Evolutionary conservation across 2,329 filamentous ascomycete species (phyloP).

Genomic region (Bipolaris victoriae): DNA sequence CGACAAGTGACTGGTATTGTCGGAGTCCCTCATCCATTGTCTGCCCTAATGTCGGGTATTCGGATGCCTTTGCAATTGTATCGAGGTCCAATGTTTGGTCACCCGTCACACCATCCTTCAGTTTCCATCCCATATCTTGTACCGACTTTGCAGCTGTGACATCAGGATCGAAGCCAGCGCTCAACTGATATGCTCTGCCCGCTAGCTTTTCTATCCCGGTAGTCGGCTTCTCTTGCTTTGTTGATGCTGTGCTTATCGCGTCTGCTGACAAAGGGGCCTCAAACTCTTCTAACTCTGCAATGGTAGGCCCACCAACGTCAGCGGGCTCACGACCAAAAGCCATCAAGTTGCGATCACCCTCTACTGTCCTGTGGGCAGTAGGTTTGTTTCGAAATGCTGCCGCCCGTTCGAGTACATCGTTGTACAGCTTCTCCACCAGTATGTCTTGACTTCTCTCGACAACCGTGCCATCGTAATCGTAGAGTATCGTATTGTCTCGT

Average conservation of each 20-base stretch:
- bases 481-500: constrained; percentile 81
- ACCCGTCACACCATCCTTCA: constrained; percentile 67
- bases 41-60: constrained; percentile 79
- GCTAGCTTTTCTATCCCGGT: constrained; percentile 66
- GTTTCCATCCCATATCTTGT: constrained; percentile 79
- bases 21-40: constrained; percentile 89
- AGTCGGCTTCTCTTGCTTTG: constrained; percentile 56
- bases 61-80: constrained; percentile 64
- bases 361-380: constrained; percentile 71
- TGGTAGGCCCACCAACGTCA: constrained; percentile 64
- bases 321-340: constrained; percentile 79
- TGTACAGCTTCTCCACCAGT: constrained; percentile 89
- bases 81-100: constrained; percentile 75
- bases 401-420: constrained; percentile 90
- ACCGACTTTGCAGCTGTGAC: constrained; percentile 78
- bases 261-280: constrained; percentile 57
- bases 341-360: constrained; percentile 82
- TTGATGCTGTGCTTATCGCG: constrained; percentile 53
- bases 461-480: constrained; percentile 79
- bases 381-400: constrained; percentile 87
- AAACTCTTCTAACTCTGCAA: constrained; percentile 75
- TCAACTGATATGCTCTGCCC: constrained; percentile 70
- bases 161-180: constrained; percentile 71
- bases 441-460: constrained; percentile 81
- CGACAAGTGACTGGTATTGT: constrained; percentile 83